These are phyloP conservation scores for Phialemonium atrogriseum DNA, from an alignment of 2,329 filamentous ascomycete genomes.

Conservation along the genomic window DNA sequence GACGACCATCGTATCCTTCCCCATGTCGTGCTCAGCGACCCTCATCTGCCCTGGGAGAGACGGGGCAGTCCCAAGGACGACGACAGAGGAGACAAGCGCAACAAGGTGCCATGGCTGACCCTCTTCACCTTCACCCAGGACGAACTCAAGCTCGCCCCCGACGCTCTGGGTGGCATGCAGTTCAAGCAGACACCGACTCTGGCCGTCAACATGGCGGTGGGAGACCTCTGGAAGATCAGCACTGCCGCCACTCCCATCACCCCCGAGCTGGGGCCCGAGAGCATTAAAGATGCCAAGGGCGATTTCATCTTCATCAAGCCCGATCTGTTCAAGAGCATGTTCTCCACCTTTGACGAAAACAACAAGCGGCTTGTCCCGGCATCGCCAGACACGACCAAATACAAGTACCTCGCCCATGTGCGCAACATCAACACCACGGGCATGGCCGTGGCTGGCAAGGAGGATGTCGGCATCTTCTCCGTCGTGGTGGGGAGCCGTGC, in stretches of 20 bases:
- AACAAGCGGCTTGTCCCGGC: constrained; percentile 1
- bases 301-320: constrained; percentile 22
- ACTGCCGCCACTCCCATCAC: constrained; percentile 3
- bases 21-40: constrained; percentile 34
- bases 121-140: constrained; percentile 24
- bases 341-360: constrained; percentile 9
- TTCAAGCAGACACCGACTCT: constrained; percentile 14
- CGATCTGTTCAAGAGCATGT: constrained; percentile 18
- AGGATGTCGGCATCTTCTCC: constrained; percentile 23
- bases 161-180: constrained; percentile 7
- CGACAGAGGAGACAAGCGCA: constrained; percentile 8
- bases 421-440: constrained; percentile 29
- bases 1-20: constrained; percentile 27
- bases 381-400: constrained; percentile 13
- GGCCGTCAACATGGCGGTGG: constrained; percentile 15
- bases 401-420: constrained; percentile 28
- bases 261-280: not conserved
- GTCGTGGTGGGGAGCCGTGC: constrained; percentile 26
- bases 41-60: constrained; percentile 36
- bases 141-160: constrained; percentile 16
- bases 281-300: constrained; percentile 6
- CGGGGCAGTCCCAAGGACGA: constrained; percentile 14
- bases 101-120: constrained; percentile 30
- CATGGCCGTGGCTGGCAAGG: constrained; percentile 25
- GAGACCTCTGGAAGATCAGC: constrained; percentile 4